Base-by-base conservation (phyloP, 129 eudicot genomes). In the Flaveria trinervia region DNA sequence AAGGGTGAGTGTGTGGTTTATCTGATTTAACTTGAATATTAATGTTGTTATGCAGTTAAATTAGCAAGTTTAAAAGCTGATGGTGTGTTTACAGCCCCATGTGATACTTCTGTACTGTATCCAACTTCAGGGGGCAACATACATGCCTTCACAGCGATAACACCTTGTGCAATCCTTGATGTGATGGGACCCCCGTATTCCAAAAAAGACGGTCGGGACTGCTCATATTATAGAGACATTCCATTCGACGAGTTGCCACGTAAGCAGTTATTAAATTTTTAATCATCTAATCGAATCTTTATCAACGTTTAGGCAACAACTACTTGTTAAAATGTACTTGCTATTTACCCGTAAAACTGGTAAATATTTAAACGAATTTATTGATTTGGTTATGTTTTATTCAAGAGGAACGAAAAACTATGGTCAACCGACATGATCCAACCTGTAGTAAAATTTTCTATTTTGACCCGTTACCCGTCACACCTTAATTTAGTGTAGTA, bases 41-140 rank as follows among this genome's bases (percentile, higher is more conserved):
- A 16, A 23, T 70, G 5, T 68, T 79, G 17, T 57, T 56, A 2
- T 82, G 84, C 83, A 85, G 93, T 18, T 67, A 85, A 92, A 71
- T 60, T 91, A 79, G 98, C 98, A 36, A 87, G 79, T 64, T 25
- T 91, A 71, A 85, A 84, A 66, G 91, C 86, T 6, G 75, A 91
- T 54, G 60, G 70, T 1, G 77, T 77, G 20, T 87, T 84, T 55
- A 77, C 90, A 0, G 96, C 97, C 7, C 98, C 98, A 10, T 94
- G 97, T 52, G 77, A 87, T 66, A 79, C 96, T 13, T 84, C 92
- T n/a, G 93, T 94, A 5, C 70, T 94, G 26, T 94, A 87, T 80
- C 98, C 98, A 22, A 86, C 96, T 28, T 79, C 93, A 18, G 98
- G 98, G 45, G 98, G 98, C 55, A 94, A 94, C 75, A 89, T 94